These are phyloP conservation scores for Hordeum pubiflorum DNA, from an alignment of 202 grass and related monocot species.

Conservation along the genomic window DNA sequence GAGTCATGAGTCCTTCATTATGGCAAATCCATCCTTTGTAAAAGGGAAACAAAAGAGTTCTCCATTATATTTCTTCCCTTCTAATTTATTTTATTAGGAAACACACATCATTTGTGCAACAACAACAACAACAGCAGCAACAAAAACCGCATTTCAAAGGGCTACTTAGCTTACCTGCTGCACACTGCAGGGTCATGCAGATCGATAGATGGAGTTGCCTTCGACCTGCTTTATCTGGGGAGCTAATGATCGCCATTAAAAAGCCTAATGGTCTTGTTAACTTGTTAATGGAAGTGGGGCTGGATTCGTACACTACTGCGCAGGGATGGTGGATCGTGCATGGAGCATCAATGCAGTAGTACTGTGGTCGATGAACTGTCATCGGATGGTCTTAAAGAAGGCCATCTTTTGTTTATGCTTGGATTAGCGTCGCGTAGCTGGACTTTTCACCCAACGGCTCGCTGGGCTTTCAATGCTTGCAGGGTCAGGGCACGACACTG, in stretches of 20 bases:
- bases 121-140: neutral
- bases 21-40: too few species aligned
- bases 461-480: constrained; percentile 25
- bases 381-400: neutral
- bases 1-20: too few species aligned
- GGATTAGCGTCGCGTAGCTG: neutral
- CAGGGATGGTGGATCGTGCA: neutral
- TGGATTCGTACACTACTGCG: neutral
- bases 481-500: neutral
- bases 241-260: neutral
- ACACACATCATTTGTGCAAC: neutral
- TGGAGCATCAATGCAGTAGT: neutral
- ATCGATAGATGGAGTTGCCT: neutral
- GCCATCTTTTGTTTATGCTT: constrained; percentile 8
- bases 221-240: neutral
- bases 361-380: neutral
- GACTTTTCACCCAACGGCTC: constrained; percentile 21
- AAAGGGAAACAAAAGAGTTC: too few species aligned
- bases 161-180: neutral
- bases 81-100: too few species aligned
- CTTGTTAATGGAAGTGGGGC: constrained; percentile 20
- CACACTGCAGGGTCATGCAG: neutral
- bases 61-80: too few species aligned
- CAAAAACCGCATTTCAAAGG: neutral
- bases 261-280: constrained; percentile 4